These are phyloP conservation scores for Yarrowia sp. DNA, from an alignment of 805 yeast genomes.

Conservation along the genomic window DNA sequence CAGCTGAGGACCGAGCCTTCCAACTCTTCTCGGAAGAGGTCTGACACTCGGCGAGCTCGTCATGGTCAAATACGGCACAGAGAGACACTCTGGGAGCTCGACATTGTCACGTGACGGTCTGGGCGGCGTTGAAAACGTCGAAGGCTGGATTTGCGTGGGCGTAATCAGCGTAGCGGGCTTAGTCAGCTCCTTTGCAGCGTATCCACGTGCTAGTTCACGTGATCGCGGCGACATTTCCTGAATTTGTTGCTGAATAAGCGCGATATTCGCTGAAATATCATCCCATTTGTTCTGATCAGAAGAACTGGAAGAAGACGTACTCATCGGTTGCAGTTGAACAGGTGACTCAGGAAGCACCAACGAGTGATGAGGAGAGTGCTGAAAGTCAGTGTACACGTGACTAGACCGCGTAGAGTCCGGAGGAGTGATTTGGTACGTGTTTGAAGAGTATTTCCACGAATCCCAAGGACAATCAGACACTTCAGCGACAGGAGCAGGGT, in stretches of 20 bases:
- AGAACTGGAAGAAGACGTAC: neutral
- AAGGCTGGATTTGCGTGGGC: neutral
- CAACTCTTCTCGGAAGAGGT: neutral
- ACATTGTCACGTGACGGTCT: conserved; percentile 12
- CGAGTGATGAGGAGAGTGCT: conserved; percentile 3
- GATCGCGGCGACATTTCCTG: conserved; percentile 14
- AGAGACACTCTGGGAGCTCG: conserved; percentile 5
- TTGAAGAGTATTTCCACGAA: conserved; percentile 9
- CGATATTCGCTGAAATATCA: conserved; percentile 19
- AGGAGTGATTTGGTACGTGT: conserved; percentile 16
- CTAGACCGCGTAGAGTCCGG: conserved; percentile 5
- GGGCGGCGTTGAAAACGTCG: neutral
- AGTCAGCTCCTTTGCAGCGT: conserved; percentile 3
- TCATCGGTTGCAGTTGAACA: neutral
- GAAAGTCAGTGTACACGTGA: neutral
- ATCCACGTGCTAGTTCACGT: conserved; percentile 2
- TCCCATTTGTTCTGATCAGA: conserved; percentile 5
- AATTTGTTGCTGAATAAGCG: conserved; percentile 17
- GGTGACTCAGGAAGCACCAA: conserved; percentile 24
- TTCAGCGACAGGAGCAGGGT: neutral
- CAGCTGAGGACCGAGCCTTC: neutral
- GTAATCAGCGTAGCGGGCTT: neutral
- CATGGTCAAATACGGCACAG: neutral
- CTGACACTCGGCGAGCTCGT: neutral
- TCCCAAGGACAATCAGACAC: conserved; percentile 1